phyloP scores from a whole-genome alignment of 345 rosid species.

The Citrus maxima region DNA sequence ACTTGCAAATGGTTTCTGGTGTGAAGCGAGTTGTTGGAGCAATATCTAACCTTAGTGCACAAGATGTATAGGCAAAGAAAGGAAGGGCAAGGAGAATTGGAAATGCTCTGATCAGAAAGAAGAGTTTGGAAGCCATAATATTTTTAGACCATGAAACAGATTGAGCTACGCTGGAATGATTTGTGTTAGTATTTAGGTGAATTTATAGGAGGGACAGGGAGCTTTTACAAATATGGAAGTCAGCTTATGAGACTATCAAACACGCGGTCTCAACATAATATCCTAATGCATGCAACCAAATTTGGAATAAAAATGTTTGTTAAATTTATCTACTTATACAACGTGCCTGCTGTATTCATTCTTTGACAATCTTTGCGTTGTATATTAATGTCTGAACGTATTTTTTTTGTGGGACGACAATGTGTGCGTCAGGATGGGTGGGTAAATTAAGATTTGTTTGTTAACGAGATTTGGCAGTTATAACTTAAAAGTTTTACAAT shows the following conservation, averaged over 20 bases:
- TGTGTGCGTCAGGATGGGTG: rapidly evolving
- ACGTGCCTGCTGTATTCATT: neutral
- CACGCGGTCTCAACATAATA: slow-evolving; percentile 16
- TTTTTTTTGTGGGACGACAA: no score
- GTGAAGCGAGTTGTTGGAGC: slow-evolving; percentile 24
- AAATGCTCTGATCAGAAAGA: slow-evolving; percentile 5
- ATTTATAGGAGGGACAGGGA: slow-evolving; percentile 2
- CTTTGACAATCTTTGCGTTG: neutral
- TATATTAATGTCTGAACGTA: no score
- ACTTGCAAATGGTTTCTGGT: slow-evolving; percentile 39
- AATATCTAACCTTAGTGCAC: neutral
- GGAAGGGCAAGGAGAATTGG: slow-evolving; percentile 20
- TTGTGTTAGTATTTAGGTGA: slow-evolving; percentile 3
- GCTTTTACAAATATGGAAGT: slow-evolving; percentile 1
- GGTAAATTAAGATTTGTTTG: no score
- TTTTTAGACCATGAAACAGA: neutral
- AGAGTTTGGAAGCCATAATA: slow-evolving; percentile 18
- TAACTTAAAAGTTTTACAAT: rapidly evolving
- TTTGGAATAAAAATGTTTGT: neutral
- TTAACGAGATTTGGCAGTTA: rapidly evolving
- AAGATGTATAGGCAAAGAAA: slow-evolving; percentile 25
- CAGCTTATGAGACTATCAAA: slow-evolving; percentile 15
- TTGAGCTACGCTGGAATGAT: neutral
- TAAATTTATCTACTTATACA: neutral
- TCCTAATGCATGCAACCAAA: neutral